Conservation (phyloP, 805 yeast species). For the Kuraishia floccosa region DNA sequence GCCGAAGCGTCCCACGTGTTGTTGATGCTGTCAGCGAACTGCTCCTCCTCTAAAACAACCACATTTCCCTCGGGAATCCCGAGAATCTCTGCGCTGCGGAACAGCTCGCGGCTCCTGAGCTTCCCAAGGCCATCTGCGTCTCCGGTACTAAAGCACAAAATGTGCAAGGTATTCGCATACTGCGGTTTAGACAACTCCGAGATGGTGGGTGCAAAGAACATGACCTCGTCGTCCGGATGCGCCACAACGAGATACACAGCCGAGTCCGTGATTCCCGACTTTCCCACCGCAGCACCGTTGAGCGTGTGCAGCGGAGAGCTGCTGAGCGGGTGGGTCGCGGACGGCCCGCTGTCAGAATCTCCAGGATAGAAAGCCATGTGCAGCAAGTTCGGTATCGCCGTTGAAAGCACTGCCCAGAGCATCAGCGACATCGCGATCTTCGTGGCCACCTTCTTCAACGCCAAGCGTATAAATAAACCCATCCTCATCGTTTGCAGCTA, state of each 20-base stretch:
- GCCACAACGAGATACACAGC: slow-evolving; percentile 45
- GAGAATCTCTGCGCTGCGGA: slow-evolving; percentile 37
- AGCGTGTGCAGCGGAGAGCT: slow-evolving; percentile 9
- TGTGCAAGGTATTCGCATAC: slow-evolving; percentile 36
- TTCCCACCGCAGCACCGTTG: slow-evolving; percentile 10
- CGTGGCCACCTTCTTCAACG: not conserved
- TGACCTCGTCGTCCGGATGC: slow-evolving; percentile 97
- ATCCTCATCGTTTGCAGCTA: too few species aligned
- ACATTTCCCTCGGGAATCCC: slow-evolving; percentile 35
- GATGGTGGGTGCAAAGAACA: slow-evolving; percentile 87
- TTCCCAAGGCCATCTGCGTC: slow-evolving; percentile 65
- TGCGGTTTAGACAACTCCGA: slow-evolving; percentile 34
- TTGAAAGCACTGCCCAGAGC: slow-evolving; percentile 3
- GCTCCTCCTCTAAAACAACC: slow-evolving; percentile 32
- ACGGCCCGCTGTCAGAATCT: too few species aligned
- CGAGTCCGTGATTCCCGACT: slow-evolving; percentile 8
- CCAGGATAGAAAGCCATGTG: too few species aligned
- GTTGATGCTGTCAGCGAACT: slow-evolving; percentile 50
- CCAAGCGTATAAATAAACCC: too few species aligned
- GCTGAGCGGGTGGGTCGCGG: too few species aligned
- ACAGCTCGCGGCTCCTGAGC: slow-evolving; percentile 49
- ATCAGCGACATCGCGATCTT: not conserved
- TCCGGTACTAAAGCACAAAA: slow-evolving; percentile 72
- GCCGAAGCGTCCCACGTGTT: slow-evolving; percentile 45
- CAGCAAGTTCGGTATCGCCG: slow-evolving; percentile 1